Conservation (phyloP, 345 rosid species). For the Eucalyptus decipiens region DNA sequence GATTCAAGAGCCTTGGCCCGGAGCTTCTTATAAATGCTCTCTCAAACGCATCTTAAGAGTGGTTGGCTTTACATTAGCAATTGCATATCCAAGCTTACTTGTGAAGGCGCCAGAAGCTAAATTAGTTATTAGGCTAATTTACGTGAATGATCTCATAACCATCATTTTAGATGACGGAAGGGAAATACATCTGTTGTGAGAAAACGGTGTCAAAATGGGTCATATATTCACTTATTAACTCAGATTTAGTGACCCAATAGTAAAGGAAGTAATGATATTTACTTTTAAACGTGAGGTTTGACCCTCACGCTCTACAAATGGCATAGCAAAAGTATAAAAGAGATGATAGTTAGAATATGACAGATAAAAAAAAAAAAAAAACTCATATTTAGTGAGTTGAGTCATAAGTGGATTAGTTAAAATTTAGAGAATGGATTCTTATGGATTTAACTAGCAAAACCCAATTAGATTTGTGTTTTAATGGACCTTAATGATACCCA, state of each 20-base stretch:
- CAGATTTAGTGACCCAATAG: neutral
- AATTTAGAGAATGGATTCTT: neutral
- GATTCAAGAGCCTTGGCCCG: neutral
- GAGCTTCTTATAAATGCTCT: neutral
- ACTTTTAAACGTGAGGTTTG: neutral
- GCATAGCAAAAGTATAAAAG: neutral
- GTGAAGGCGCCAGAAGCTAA: neutral
- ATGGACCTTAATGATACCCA: neutral
- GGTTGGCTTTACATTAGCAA: neutral
- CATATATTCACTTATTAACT: neutral
- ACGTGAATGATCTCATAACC: neutral
- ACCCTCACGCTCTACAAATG: fast-evolving
- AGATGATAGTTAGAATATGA: neutral
- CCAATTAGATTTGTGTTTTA: neutral
- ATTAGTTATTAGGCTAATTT: neutral
- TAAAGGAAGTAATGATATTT: neutral
- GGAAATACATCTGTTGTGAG: fast-evolving
- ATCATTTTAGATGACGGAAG: neutral
- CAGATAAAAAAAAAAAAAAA: neutral
- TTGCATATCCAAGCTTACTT: neutral
- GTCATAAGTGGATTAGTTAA: fast-evolving
- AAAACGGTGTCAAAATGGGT: neutral
- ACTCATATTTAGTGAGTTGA: neutral
- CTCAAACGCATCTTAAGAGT: neutral
- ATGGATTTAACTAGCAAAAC: neutral